These are phyloP conservation scores for Neurospora hispaniola DNA, from an alignment of 495 filamentous ascomycete species.

Conservation along the genomic window DNA sequence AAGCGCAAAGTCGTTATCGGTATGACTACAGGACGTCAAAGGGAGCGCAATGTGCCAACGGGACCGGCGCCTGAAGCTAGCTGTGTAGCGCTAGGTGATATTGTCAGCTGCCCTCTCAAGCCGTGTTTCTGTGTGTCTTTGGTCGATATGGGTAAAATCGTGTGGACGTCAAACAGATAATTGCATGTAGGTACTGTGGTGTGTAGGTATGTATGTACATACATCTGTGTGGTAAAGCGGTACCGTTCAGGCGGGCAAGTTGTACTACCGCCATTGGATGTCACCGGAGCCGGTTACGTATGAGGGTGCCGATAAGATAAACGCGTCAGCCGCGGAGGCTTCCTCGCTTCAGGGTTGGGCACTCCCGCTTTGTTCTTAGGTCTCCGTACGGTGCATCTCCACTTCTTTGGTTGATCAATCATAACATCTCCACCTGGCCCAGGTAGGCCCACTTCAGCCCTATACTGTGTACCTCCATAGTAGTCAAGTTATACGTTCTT, in stretches of 20 bases:
- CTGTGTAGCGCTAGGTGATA: background rate
- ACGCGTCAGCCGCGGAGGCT: background rate
- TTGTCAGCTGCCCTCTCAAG: background rate
- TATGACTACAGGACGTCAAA: background rate
- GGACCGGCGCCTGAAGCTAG: background rate
- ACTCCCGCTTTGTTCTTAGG: background rate
- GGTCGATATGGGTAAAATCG: background rate
- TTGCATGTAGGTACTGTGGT: background rate
- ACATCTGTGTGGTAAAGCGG: background rate
- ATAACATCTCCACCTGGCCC: background rate
- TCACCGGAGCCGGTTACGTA: background rate
- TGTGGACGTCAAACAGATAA: background rate
- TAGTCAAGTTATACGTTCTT: too few relatives aligned
- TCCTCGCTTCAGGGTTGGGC: background rate
- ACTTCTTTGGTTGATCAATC: background rate
- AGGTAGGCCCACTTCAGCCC: background rate
- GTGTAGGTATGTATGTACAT: background rate
- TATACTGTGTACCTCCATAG: background rate
- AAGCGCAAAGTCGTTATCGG: background rate
- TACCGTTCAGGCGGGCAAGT: background rate
- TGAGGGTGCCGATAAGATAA: background rate
- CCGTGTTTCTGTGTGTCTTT: background rate
- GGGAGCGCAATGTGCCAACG: background rate
- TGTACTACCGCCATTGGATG: background rate
- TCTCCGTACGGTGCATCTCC: background rate